A percentile compares a stretch with the other conserved stretches of the same genome.
Conservation (phyloP, 805 yeast genomes). For the Candida jianshihensis region DNA sequence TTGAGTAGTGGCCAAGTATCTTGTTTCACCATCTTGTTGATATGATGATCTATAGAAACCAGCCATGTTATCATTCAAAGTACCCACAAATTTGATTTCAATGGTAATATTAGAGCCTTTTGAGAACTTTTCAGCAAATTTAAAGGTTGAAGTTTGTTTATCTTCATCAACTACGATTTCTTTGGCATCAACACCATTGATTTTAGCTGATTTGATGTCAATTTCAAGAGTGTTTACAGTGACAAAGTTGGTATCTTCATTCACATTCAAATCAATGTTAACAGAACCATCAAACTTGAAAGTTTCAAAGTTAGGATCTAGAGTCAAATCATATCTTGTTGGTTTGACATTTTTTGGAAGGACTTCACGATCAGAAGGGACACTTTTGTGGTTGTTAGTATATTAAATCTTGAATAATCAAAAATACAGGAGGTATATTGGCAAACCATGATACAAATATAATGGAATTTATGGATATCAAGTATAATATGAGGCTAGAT, state of each 20-base stretch:
- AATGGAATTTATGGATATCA: too few species aligned
- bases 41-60: constrained; percentile 74
- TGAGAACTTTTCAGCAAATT: constrained; percentile 38
- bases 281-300: constrained; percentile 55
- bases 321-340: constrained; percentile 58
- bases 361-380: constrained; percentile 30
- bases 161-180: constrained; percentile 38
- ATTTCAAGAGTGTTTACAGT: constrained; percentile 61
- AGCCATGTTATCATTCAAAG: constrained; percentile 71
- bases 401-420: too few species aligned
- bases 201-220: constrained; percentile 44
- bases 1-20: constrained; percentile 76
- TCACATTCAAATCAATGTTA: constrained; percentile 46
- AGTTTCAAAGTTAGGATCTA: constrained; percentile 53
- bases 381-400: constrained; percentile 12
- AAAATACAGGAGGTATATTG: too few species aligned
- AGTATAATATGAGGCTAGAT: too few species aligned
- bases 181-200: constrained; percentile 29
- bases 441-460: not conserved
- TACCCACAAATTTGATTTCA: constrained; percentile 50
- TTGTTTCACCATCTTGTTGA: constrained; percentile 52
- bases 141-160: constrained; percentile 57
- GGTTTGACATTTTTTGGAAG: constrained; percentile 69
- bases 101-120: constrained; percentile 37
- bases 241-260: constrained; percentile 38